Conservation (phyloP, 306 rosid genomes). For the Ammopiptanthus mongolicus region DNA sequence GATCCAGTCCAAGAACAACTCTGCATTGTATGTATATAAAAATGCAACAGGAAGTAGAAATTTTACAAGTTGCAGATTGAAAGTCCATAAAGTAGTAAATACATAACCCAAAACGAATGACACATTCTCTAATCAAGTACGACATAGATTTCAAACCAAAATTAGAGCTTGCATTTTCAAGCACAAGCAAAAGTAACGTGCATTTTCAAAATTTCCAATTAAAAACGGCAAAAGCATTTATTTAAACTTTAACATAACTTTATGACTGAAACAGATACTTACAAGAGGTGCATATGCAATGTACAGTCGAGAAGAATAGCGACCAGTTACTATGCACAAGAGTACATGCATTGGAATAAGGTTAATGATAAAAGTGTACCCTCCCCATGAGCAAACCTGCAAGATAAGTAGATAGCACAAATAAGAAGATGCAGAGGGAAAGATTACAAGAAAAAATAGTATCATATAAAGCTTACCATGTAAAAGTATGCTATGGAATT, state of each 20-base stretch:
- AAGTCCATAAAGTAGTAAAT: neutral
- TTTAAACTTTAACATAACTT: constrained; percentile 2
- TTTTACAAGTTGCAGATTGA: neutral
- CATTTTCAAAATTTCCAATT: constrained; percentile 10
- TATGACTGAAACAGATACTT: constrained; percentile 39
- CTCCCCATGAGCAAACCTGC: constrained; percentile 99
- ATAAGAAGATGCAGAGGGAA: constrained; percentile 11
- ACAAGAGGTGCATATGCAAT: constrained; percentile 97
- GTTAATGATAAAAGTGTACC: constrained; percentile 96
- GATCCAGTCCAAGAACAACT: constrained; percentile 2
- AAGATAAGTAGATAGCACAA: constrained; percentile 18
- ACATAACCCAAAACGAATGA: neutral
- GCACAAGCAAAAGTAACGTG: neutral
- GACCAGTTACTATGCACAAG: constrained; percentile 91
- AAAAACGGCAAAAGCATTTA: neutral
- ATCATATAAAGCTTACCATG: constrained; percentile 58
- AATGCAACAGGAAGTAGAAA: neutral
- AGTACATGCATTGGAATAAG: constrained; percentile 99
- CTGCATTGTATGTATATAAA: neutral
- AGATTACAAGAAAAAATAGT: constrained; percentile 20
- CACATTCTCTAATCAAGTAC: constrained; percentile 1
- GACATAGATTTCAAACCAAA: neutral
- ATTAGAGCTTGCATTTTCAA: constrained; percentile 11
- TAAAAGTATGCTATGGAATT: constrained; percentile 93
- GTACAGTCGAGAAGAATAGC: constrained; percentile 90